These are phyloP conservation scores for Colletotrichum siamense DNA, from an alignment of 2,329 filamentous ascomycete genomes.

Conservation along the genomic window DNA sequence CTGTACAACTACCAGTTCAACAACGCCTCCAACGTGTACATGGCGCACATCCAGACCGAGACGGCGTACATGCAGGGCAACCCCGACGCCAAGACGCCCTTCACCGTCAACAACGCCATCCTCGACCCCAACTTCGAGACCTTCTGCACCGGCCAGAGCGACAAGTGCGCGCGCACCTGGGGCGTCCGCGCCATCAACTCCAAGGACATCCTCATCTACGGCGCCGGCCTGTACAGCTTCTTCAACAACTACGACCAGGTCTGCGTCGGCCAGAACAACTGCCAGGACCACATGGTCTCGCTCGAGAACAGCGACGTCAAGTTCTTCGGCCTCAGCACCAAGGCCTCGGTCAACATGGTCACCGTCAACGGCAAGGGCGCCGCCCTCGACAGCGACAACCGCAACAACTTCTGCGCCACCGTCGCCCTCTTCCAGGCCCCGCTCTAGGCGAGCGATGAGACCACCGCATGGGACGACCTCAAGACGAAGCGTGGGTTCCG, in stretches of 20 bases:
- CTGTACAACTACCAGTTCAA: slow-evolving; percentile 86
- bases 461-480: not conserved
- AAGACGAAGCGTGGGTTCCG: not conserved
- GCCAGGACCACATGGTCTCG: slow-evolving; percentile 80
- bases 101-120: slow-evolving; percentile 60
- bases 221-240: slow-evolving; percentile 81
- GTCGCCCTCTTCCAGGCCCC: slow-evolving; percentile 53
- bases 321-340: slow-evolving; percentile 75
- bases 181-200: slow-evolving; percentile 75
- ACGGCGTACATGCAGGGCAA: slow-evolving; percentile 90
- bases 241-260: slow-evolving; percentile 81
- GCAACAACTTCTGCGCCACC: slow-evolving; percentile 69
- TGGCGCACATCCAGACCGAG: slow-evolving; percentile 86
- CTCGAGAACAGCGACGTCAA: slow-evolving; percentile 69
- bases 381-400: slow-evolving; percentile 65
- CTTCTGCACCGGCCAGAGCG: slow-evolving; percentile 49
- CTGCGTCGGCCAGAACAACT: slow-evolving; percentile 71
- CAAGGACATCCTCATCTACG: slow-evolving; percentile 71
- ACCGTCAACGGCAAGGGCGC: slow-evolving; percentile 61
- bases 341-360: slow-evolving; percentile 77
- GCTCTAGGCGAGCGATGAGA: slow-evolving; percentile 2
- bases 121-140: slow-evolving; percentile 72
- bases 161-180: slow-evolving; percentile 74
- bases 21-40: slow-evolving; percentile 79
- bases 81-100: slow-evolving; percentile 73